Percentiles rank a stretch among this genome's conserved stretches.
Evolutionary conservation across 225 moss, liverwort and hornwort species (phyloP).

Genomic region (Takakia lepidozioides): DNA sequence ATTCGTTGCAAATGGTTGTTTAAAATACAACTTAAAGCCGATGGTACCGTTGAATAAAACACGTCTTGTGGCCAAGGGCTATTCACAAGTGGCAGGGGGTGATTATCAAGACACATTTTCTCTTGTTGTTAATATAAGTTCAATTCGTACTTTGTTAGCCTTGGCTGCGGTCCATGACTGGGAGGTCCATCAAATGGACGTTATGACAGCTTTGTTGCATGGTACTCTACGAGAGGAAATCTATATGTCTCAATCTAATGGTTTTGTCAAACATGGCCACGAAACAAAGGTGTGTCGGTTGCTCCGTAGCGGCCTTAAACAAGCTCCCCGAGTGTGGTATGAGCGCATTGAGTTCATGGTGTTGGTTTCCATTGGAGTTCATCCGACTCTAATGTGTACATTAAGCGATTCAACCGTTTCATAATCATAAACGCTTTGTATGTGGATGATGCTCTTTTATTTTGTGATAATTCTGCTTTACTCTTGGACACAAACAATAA

Average conservation of each 20-base stretch:
- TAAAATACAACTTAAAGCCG: slow-evolving; percentile 5
- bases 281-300: too few relatives aligned
- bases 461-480: too few relatives aligned
- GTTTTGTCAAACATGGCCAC: background rate
- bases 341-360: too few relatives aligned
- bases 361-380: too few relatives aligned
- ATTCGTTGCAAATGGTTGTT: slow-evolving; percentile 14
- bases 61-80: slow-evolving; percentile 4
- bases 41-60: slow-evolving; percentile 8
- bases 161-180: background rate
- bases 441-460: too few relatives aligned
- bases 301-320: too few relatives aligned
- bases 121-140: slow-evolving; percentile 3
- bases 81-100: slow-evolving; percentile 1
- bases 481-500: too few relatives aligned
- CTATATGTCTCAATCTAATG: background rate
- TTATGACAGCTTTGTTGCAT: slow-evolving; percentile 1
- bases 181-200: slow-evolving; percentile 10
- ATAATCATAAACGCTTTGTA: too few relatives aligned
- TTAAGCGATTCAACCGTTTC: too few relatives aligned
- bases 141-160: background rate
- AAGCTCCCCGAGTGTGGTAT: too few relatives aligned
- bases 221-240: too few relatives aligned
- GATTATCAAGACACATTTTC: slow-evolving; percentile 15
- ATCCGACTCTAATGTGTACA: too few relatives aligned